Base-by-base conservation (phyloP, 805 yeast species). In the Candida endomychidarum region DNA sequence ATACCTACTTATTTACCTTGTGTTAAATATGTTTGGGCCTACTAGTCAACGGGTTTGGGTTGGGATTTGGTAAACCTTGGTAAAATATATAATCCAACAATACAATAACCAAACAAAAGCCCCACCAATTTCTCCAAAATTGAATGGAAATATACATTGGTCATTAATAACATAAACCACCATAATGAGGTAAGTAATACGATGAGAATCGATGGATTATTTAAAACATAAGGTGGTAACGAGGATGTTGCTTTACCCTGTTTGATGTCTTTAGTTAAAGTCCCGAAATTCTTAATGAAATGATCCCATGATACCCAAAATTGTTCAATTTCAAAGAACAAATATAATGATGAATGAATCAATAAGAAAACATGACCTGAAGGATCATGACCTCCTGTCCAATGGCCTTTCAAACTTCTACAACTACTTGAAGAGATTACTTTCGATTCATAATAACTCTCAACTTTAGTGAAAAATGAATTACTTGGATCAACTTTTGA, bases 381-480 rank as follows among this genome's bases (percentile, higher is more conserved):
- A 4, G 98, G 96, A 64, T 93, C 99, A 56, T 88, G 96, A 0
- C 99, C 99, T 0, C 96, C 98, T 83, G 37, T 81, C 88, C 53
- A 75, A 20, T 45, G 56, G 37, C 57, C 93, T 61, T 57, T 93
- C 76, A 66, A 43, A 28, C 48, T 47, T 16, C 70, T 53, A 52
- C 75, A 70, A 12, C 52, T 48, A 37, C 55, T 56, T 8, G 73
- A 67, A 5, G 66, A 50, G 8, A 69, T 51, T 3, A 9, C 9
- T 7, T 20, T 45, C 2, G 44, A 35, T 30, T 46, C 50, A 18
- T 35, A 47, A 9, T 31, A 15, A 8, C 34, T 38, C 9, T 39
- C 47, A 7, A 36, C 28, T 26, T 40, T 26, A 17, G 36, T 16
- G 51, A 49, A 47, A 31, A 58, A 43, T 18, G 40, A n/a, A 17